A percentile compares a stretch with the other conserved stretches of the same genome.
phyloP scores from a whole-genome alignment of 768 basidiomycete species.

The Amanita rimosa region DNA sequence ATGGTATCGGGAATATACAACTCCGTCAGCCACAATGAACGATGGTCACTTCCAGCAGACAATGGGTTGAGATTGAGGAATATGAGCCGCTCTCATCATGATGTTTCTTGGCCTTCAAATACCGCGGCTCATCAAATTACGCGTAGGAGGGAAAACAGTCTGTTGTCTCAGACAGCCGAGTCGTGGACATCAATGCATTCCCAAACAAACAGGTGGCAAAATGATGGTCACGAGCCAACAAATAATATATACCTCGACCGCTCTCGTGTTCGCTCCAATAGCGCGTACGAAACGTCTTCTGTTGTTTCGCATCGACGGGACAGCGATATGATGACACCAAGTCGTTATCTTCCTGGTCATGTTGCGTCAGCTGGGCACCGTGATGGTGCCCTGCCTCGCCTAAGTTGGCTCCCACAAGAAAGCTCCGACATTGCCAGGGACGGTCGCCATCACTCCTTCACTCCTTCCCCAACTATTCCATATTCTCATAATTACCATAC shows the following conservation, averaged over 20 bases:
- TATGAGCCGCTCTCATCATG: slow-evolving; percentile 10
- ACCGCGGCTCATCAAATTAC: slow-evolving; percentile 7
- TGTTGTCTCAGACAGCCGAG: slow-evolving; percentile 16
- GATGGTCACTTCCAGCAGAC: slow-evolving; percentile 20
- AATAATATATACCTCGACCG: slow-evolving; percentile 21
- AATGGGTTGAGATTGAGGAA: slow-evolving; percentile 15
- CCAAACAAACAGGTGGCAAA: slow-evolving; percentile 29
- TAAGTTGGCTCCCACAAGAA: slow-evolving; percentile 28
- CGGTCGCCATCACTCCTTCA: slow-evolving; percentile 19
- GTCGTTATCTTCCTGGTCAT: slow-evolving; percentile 16
- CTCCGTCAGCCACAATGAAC: slow-evolving; percentile 15
- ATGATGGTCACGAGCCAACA: slow-evolving; percentile 20
- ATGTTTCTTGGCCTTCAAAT: slow-evolving; percentile 14
- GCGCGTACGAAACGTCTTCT: slow-evolving; percentile 22
- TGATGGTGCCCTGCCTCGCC: slow-evolving; percentile 22
- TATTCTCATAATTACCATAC: slow-evolving; percentile 29
- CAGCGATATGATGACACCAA: slow-evolving; percentile 14
- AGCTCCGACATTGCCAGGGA: slow-evolving; percentile 20
- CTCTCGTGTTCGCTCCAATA: slow-evolving; percentile 23
- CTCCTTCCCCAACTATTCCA: slow-evolving; percentile 24
- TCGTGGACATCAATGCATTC: slow-evolving; percentile 26
- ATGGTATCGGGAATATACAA: slow-evolving; percentile 16
- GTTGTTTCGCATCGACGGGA: slow-evolving; percentile 17
- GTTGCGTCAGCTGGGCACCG: slow-evolving; percentile 15
- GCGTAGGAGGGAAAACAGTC: slow-evolving; percentile 21